Evolutionary conservation across 2,329 filamentous ascomycete genomes (phyloP), one percentile per base, ranked within the genome.

Genomic region (Aspergillus fructus): DNA sequence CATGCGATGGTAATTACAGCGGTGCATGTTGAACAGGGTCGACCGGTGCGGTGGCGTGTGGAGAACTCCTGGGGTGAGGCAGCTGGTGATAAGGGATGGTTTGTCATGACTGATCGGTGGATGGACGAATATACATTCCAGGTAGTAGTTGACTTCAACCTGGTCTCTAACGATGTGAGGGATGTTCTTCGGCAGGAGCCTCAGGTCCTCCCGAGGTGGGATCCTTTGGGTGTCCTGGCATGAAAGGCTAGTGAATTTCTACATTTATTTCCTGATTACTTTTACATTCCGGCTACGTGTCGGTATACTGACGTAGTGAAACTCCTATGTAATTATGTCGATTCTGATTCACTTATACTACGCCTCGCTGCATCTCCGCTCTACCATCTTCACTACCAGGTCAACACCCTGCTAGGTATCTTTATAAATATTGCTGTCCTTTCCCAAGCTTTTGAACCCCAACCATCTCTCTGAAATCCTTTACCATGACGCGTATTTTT

Each of bases 1-100:
- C 92, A 96, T 68, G 92, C 92, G 4, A 96, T 96, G 92, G 90
- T 96, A 0, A 75, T 96, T 60, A 96, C 91, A 2, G 92, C 85
- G 1, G 92, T 96, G 46, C 91, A 96, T 69, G 72, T 96, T 3
- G 87, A 89, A 27, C 76, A 84, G 58, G 86, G 85, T 1, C 83
- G 85, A 73, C 81, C 85, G 2, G 83, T 91, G 1, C 79, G 91
- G 45, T 96, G 92, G 92, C 80, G 91, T 53, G 90, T 96, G 6
- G 89, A 96, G 81, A 96, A 96, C 71, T 89, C 85, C 55, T 96
- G 91, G 91, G 90, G 89, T 12, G 81, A 85, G 41, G 76, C 69
- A 0, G 83, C 82, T 0, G 92, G 92, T 0, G 84, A 87, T 12
- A 85, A 91, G 64, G 92, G 92, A 0, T 96, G 90, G 83, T 94